These are phyloP conservation scores for Geotrichum citri-aurantii DNA, from an alignment of 1,139 yeast species.

Conservation along the genomic window DNA sequence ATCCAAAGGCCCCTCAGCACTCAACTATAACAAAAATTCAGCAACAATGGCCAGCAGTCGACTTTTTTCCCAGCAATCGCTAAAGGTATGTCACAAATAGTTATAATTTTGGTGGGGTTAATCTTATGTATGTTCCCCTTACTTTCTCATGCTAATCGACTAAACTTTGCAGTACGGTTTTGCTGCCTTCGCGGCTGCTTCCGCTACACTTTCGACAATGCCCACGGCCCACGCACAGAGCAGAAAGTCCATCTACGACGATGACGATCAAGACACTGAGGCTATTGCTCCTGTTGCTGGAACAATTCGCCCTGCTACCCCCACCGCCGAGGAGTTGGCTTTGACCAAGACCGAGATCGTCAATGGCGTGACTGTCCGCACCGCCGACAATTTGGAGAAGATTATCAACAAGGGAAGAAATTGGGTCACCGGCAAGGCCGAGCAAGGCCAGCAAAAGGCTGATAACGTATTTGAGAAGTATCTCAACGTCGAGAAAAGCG, in stretches of 20 bases:
- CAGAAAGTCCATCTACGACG: conserved; percentile 56
- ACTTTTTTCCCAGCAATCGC: conserved; percentile 7
- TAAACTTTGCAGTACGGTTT: conserved; percentile 6
- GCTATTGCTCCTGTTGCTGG: conserved; percentile 47
- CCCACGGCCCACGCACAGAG: conserved; percentile 28
- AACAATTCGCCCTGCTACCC: conserved; percentile 49
- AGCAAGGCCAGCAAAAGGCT: conserved; percentile 37
- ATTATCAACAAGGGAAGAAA: conserved; percentile 47
- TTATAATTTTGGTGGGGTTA: neutral
- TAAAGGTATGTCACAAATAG: conserved; percentile 6
- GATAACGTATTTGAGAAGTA: conserved; percentile 46
- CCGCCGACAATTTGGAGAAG: conserved; percentile 47
- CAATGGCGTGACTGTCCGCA: conserved; percentile 55
- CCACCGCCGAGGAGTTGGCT: conserved; percentile 39
- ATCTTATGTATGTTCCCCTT: neutral
- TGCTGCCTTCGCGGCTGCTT: conserved; percentile 13
- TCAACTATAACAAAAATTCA: neutral
- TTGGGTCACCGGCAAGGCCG: conserved; percentile 32
- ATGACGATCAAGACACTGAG: conserved; percentile 33
- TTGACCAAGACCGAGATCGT: conserved; percentile 39
- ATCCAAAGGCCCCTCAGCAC: neutral
- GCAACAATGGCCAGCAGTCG: conserved; percentile 14
- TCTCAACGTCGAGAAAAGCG: conserved; percentile 57
- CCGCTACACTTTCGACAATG: conserved; percentile 11
- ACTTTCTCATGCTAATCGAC: neutral